Evolutionary conservation across 2,329 filamentous ascomycete genomes (phyloP).

Genomic region (Phaeosphaeriaceae sp.): DNA sequence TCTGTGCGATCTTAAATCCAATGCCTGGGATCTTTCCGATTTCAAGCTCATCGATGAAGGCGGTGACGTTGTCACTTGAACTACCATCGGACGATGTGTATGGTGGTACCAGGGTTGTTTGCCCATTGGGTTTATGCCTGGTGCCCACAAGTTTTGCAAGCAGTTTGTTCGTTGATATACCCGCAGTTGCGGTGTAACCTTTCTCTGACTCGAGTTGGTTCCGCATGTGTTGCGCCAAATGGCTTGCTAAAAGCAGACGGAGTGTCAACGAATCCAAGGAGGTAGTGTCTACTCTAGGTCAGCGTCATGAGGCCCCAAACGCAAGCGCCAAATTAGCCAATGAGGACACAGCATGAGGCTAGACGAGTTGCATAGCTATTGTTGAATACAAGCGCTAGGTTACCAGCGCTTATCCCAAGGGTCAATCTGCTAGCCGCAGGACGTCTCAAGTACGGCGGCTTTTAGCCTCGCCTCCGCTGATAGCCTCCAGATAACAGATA

Average conservation of each 20-base stretch:
- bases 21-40: constrained; percentile 86
- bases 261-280: constrained; percentile 53
- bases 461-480: constrained; percentile 9
- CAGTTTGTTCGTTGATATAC: constrained; percentile 85
- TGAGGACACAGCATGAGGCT: neutral
- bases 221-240: constrained; percentile 78
- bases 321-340: neutral
- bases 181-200: constrained; percentile 87
- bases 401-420: neutral
- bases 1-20: constrained; percentile 77
- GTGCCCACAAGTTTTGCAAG: constrained; percentile 85
- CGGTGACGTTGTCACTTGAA: constrained; percentile 58
- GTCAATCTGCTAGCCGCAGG: neutral
- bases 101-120: constrained; percentile 81
- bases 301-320: constrained; percentile 12
- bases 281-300: constrained; percentile 23
- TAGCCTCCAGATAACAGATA: neutral
- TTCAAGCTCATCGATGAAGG: constrained; percentile 77
- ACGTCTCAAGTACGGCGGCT: constrained; percentile 1
- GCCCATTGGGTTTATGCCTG: constrained; percentile 83
- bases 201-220: constrained; percentile 73
- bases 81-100: constrained; percentile 48
- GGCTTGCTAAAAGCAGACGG: constrained; percentile 77
- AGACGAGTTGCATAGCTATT: neutral
- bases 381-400: neutral